phyloP scores from a whole-genome alignment of 2,329 filamentous ascomycete genomes.

The Diplodia mutila region DNA sequence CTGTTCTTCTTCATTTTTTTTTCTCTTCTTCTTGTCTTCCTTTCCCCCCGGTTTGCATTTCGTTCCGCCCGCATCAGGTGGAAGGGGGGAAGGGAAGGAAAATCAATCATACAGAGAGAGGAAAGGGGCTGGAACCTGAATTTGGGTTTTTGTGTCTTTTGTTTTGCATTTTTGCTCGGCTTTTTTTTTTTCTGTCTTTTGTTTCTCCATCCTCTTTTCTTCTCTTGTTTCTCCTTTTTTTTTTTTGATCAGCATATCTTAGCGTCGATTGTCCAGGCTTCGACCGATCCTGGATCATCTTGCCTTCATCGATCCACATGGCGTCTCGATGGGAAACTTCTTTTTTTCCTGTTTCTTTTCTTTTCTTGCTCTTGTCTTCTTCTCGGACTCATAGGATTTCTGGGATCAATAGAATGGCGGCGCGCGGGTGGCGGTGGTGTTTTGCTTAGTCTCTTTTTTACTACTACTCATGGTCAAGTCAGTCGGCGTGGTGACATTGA shows the following conservation, averaged over 20 bases:
- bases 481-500: neutral
- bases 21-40: neutral
- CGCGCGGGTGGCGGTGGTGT: no score
- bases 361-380: neutral
- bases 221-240: neutral
- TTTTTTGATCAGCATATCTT: neutral
- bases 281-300: neutral
- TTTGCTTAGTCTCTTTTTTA: no score
- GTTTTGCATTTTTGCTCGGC: neutral
- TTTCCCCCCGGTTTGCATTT: neutral
- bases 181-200: neutral
- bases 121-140: constrained; percentile 9
- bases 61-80: no score
- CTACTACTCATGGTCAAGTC: no score
- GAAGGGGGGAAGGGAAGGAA: neutral
- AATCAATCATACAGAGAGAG: neutral
- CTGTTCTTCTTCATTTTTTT: neutral
- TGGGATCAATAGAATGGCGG: no score
- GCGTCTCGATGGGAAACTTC: neutral
- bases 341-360: neutral
- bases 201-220: constrained; percentile 18
- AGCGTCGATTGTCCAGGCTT: neutral
- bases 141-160: neutral
- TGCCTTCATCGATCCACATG: neutral
- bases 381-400: no score